Percentiles rank a stretch among this genome's conserved stretches.
Evolutionary conservation across 176 grass and related monocot species (phyloP).

Genomic region (Musa troglodytarum): DNA sequence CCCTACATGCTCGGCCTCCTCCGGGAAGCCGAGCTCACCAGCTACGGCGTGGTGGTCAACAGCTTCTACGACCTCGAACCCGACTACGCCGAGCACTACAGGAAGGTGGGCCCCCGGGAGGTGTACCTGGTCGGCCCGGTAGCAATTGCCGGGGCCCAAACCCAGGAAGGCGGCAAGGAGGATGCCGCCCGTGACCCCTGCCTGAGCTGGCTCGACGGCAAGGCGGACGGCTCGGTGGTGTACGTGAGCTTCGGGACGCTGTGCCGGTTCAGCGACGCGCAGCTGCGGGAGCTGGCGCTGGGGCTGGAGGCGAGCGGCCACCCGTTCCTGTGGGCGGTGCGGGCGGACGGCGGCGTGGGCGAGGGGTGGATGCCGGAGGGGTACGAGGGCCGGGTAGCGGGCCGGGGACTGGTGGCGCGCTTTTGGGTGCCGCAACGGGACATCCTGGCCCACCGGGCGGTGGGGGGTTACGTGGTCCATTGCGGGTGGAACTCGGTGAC

Average conservation of each 20-base stretch:
- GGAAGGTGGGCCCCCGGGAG: background rate
- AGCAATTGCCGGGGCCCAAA: background rate
- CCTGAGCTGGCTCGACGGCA: background rate
- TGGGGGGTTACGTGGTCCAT: background rate
- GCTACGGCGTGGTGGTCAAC: conserved; percentile 9
- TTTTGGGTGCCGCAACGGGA: background rate
- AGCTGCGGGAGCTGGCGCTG: background rate
- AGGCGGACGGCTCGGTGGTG: background rate
- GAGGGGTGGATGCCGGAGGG: background rate
- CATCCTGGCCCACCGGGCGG: background rate
- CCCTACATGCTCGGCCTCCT: background rate
- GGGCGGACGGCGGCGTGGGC: background rate
- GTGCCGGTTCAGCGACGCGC: background rate
- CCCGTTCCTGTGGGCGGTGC: background rate
- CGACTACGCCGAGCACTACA: background rate
- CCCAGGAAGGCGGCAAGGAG: background rate
- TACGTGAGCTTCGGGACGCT: background rate
- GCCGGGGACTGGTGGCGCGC: background rate
- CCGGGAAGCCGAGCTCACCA: background rate
- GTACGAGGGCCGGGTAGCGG: background rate
- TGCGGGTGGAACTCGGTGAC: background rate
- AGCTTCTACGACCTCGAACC: conserved; percentile 18
- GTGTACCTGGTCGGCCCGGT: background rate
- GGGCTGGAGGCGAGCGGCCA: background rate
- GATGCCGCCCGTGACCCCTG: background rate